Base-by-base conservation (phyloP, 306 rosid genomes). In the Pachyrhizus erosus region DNA sequence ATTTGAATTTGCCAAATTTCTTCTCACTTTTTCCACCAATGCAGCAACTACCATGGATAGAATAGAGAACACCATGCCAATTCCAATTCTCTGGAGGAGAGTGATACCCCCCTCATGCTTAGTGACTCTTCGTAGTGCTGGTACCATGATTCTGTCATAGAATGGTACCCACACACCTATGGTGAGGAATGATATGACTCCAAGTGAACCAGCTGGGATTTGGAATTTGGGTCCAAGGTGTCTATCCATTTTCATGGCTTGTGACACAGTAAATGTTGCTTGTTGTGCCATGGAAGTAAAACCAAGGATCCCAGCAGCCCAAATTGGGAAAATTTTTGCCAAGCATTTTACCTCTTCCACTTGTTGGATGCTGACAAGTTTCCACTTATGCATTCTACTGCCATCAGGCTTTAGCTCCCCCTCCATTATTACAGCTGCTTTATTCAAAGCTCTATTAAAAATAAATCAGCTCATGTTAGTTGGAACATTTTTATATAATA, bases 291-390 rank as follows among this genome's bases (percentile, higher is more conserved):
- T 70, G 34, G 92, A 48, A n/a, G 89, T 46, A 6, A 82, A 66
- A 58, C 78, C 89, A 0, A 91, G 64, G 15, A 93, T 77, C 6
- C 80, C 62, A 2, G 91, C 83, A 1, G 81, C 72, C 95, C 97
- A 90, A 0, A 95, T 79, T 39, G 97, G 97, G 8, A 86, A 29
- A n/a, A 62, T 71, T 75, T 83, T 58, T 5, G 43, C 80, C 12
- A 86, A 37, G 68, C 90, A 89, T 88, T 89, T 90, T 0, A 90
- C 77, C 27, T 91, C 94, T 86, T 92, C 97, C 1, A 94, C 91
- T 33, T 91, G 86, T n/a, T 91, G 97, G 1, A 93, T 83, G 89
- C 89, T 85, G 0, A 87, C 86, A 0, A 95, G 83, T 5, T 76
- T 80, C 97, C 97, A 90, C 0, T 80, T 24, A 64, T 91, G 82